A percentile compares a stretch with the other conserved stretches of the same genome.
Conservation (phyloP, 2,329 filamentous ascomycete species). For the Penicillium sp. region DNA sequence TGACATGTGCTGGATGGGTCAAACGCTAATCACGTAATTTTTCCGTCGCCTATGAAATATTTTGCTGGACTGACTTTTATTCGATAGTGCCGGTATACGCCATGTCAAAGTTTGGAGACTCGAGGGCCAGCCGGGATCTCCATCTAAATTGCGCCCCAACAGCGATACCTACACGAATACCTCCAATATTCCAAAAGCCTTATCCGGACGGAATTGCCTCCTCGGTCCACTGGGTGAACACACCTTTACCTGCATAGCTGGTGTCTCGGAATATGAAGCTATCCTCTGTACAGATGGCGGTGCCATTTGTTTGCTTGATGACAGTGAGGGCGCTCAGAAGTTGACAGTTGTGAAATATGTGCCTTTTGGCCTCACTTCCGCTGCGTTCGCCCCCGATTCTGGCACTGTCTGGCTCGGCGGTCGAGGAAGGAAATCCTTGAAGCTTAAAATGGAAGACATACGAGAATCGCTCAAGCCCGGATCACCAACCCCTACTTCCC, state of each 20-base stretch:
- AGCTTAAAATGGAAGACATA: conserved; percentile 40
- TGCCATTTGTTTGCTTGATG: conserved; percentile 83
- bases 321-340: conserved; percentile 67
- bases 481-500: conserved; percentile 23
- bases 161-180: conserved; percentile 30
- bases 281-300: conserved; percentile 84
- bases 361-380: conserved; percentile 65
- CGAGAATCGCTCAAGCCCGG: conserved; percentile 28
- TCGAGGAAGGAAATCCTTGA: conserved; percentile 55
- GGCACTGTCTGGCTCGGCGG: conserved; percentile 65
- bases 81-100: conserved; percentile 64
- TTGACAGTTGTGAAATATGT: conserved; percentile 63
- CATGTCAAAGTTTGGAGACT: conserved; percentile 93
- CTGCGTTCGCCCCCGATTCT: conserved; percentile 56
- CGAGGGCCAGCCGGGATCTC: conserved; percentile 58
- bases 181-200: conserved; percentile 58
- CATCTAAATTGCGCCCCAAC: conserved; percentile 58
- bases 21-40: conserved; percentile 67
- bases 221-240: conserved; percentile 77
- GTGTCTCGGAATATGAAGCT: conserved; percentile 68
- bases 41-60: background rate
- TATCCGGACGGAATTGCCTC: conserved; percentile 83
- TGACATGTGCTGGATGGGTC: conserved; percentile 88
- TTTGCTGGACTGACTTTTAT: conserved; percentile 14
- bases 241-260: conserved; percentile 74